Evolutionary conservation across 1,284 basidiomycete genomes (phyloP).

Genomic region (Volvariella volvacea): DNA sequence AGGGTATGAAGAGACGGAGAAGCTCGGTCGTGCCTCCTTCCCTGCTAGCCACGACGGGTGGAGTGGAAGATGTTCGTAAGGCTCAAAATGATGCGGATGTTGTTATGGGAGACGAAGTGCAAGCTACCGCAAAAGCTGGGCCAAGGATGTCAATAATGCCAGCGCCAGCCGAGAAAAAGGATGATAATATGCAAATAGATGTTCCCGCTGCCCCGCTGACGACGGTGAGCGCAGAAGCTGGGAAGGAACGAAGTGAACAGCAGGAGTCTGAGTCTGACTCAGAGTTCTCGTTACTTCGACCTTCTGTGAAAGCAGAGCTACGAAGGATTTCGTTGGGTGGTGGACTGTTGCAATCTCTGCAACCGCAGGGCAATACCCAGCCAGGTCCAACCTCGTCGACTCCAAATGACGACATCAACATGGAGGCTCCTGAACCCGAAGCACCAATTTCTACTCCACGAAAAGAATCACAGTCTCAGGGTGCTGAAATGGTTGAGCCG

Average conservation of each 20-base stretch:
- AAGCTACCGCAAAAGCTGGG: background rate
- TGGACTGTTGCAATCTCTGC: background rate
- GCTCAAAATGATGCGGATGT: background rate
- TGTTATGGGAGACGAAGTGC: background rate
- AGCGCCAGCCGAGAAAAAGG: too few species aligned
- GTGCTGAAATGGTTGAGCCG: too few species aligned
- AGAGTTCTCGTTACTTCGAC: background rate
- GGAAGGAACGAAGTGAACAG: background rate
- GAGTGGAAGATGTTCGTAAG: background rate
- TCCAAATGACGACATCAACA: background rate
- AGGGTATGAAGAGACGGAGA: conserved; percentile 49
- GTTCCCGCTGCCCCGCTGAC: background rate
- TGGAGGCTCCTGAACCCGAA: background rate
- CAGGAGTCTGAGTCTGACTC: background rate
- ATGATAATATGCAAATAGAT: too few species aligned
- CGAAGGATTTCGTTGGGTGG: background rate
- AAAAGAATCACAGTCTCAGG: background rate
- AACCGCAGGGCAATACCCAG: background rate
- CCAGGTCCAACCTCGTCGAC: background rate
- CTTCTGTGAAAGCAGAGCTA: background rate
- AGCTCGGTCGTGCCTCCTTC: conserved; percentile 22
- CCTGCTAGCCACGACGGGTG: background rate
- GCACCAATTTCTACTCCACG: background rate
- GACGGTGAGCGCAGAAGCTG: background rate
- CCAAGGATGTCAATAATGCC: background rate